These are phyloP conservation scores for Trametes cingulata DNA, from an alignment of 768 basidiomycete genomes.

Conservation along the genomic window DNA sequence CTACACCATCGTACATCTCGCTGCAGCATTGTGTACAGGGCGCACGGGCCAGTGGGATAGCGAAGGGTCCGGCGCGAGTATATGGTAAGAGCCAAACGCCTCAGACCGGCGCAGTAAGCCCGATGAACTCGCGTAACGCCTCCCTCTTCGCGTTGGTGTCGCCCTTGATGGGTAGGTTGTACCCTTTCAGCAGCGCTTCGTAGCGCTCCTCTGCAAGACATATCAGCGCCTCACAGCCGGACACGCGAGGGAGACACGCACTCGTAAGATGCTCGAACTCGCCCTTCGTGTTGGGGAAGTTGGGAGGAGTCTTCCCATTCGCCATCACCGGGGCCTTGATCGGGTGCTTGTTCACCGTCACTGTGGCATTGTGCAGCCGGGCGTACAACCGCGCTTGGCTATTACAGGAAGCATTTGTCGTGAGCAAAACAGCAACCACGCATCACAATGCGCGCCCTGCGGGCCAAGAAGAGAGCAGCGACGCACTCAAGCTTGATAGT, in stretches of 20 bases:
- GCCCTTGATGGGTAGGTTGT: slow-evolving; percentile 37
- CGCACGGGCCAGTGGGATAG: no score
- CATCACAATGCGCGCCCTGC: no score
- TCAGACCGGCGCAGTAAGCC: slow-evolving; percentile 31
- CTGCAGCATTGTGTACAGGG: no score
- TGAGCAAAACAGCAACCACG: no score
- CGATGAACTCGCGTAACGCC: slow-evolving; percentile 38
- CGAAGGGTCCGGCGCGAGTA: no score
- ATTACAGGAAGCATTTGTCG: background rate
- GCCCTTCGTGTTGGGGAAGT: slow-evolving; percentile 41
- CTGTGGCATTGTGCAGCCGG: slow-evolving; percentile 38
- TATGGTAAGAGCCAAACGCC: background rate
- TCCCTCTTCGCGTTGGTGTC: slow-evolving; percentile 44
- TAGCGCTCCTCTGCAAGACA: slow-evolving; percentile 41
- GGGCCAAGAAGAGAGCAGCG: background rate
- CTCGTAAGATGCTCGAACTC: slow-evolving; percentile 50
- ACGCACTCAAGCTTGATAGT: slow-evolving; percentile 38
- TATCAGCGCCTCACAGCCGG: background rate
- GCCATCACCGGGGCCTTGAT: slow-evolving; percentile 34
- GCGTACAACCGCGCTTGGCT: slow-evolving; percentile 42
- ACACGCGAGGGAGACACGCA: slow-evolving; percentile 22
- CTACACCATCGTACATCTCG: no score
- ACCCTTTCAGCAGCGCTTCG: slow-evolving; percentile 38
- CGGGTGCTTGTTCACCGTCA: slow-evolving; percentile 34
- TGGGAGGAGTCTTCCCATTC: slow-evolving; percentile 38